Base-by-base conservation (phyloP, 305 asterid genomes). In the Rubia occidens region DNA sequence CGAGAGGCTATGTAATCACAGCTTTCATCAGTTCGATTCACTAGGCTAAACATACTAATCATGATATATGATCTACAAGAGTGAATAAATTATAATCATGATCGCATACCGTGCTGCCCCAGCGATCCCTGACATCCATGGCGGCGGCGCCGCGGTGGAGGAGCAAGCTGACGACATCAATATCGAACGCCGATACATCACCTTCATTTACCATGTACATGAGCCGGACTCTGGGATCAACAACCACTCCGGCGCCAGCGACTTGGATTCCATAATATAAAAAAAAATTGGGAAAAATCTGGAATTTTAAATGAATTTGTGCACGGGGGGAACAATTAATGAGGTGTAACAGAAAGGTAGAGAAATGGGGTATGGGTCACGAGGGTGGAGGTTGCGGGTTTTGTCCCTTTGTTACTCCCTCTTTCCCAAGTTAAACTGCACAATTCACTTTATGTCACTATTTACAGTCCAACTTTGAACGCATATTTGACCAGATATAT, bases 51-150 rank as follows among this genome's bases (percentile, higher is more conserved):
- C 45, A 42, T 9, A 42, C 45, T 42, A 42, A 42, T 42, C 45
- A 42, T 9, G 45, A 6, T 6, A 42, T 42, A 42, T 42, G 8
- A 42, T 42, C 45, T 8, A 9, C 45, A 7, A 42, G 45, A 42
- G 45, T 42, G 8, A 42, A 42, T 42, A 10, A 59, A 11, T 0
- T 6, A 21, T 4, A 26, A 65, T 18, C 37, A 32, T 5, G 20
- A 64, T 10, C 3, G 6, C 77, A 77, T 84, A 90, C 97, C 95
- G 97, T 85, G 77, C 97, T 90, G 24, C 96, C 97, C 96, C 96
- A 90, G 5, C 91, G 86, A 78, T 90, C 97, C 78, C 76, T 72
- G 42, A 77, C 81, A 73, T 87, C 86, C 59, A 90, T 84, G 35
- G 72, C 78, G 6, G 95, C 91, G 40, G 87, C 29, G 29, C 29